Base-by-base conservation (phyloP, 371 early-diverging fungal species). In the Neoconidiobolus thromboides region DNA sequence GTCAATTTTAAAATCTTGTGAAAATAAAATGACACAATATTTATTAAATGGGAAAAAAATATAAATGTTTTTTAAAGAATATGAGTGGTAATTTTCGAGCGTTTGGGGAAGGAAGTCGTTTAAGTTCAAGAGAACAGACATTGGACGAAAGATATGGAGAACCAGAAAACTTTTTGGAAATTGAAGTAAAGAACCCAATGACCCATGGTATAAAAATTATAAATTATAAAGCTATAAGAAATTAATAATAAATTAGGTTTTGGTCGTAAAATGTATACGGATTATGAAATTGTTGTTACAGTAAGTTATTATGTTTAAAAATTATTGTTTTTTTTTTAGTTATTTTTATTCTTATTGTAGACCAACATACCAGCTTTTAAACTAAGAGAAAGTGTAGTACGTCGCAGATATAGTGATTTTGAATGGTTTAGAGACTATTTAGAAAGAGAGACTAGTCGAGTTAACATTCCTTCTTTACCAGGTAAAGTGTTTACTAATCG, bases 301-400 rank as follows among this genome's bases (percentile, higher is more conserved):
- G 89, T 90, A 78, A 73, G 76, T 72, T 26, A 44, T 44, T 46
- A 37, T 41, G 42, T 46, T 54, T 3, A 52, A 42, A 38, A 6
- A 3, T 58, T 44, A n/a, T 49, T 10, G 15, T 26, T 14, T 55
- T n/a, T n/a, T 61, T 59, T 36, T n/a, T 57, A 26, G 26, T 26
- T 26, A 26, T 26, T 26, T 26, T 26, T 26, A 26, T 26, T 26
- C 26, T 26, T 26, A 26, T 26, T 52, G 12, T 73, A 89, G 88
- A 96, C 96, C 48, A 97, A 96, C 70, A 91, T 97, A 60, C 98
- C 98, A 12, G 85, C 89, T 26, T 97, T 95, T 79, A 96, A 96
- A 71, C 64, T 87, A 61, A 84, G 81, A 63, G 68, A 77, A 15
- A 90, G 90, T 3, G 68, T 75, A 26, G 96, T 96, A 39, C 82